Percentiles rank a stretch among this genome's conserved stretches.
These are phyloP conservation scores for Fusarium pininemorale DNA, from an alignment of 2,329 filamentous ascomycete genomes.

Conservation along the genomic window DNA sequence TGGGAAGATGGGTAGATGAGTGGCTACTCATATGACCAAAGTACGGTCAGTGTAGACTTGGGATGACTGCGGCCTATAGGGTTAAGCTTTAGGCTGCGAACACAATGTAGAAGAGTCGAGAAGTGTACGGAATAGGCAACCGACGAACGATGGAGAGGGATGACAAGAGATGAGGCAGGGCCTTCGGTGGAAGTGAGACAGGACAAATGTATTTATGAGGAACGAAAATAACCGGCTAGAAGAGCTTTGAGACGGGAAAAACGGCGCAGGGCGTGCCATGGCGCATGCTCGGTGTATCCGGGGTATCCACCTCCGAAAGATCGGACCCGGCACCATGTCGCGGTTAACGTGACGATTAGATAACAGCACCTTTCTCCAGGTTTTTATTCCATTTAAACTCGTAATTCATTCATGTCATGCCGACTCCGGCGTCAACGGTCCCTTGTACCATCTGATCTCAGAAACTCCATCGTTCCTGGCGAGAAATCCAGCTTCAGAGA, in stretches of 20 bases:
- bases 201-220: slow-evolving; percentile 7
- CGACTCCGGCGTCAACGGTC: background rate
- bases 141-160: background rate
- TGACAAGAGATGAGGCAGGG: background rate
- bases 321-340: slow-evolving; percentile 6
- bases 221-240: slow-evolving; percentile 19
- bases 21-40: slow-evolving; percentile 16
- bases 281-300: slow-evolving; percentile 26
- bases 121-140: background rate
- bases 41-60: background rate
- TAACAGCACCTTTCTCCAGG: slow-evolving; percentile 9
- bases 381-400: slow-evolving; percentile 25
- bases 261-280: slow-evolving; percentile 8
- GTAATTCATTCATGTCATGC: slow-evolving; percentile 12
- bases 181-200: background rate
- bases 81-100: too few relatives aligned
- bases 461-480: background rate
- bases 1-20: background rate
- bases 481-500: background rate
- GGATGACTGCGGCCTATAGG: too few relatives aligned
- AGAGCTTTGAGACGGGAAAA: slow-evolving; percentile 29
- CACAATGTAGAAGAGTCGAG: background rate
- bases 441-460: background rate
- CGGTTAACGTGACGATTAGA: slow-evolving; percentile 2
- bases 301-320: slow-evolving; percentile 21